Evolutionary conservation across 1,284 basidiomycete genomes (phyloP).

Genomic region (Fistulinella cinereoalba): DNA sequence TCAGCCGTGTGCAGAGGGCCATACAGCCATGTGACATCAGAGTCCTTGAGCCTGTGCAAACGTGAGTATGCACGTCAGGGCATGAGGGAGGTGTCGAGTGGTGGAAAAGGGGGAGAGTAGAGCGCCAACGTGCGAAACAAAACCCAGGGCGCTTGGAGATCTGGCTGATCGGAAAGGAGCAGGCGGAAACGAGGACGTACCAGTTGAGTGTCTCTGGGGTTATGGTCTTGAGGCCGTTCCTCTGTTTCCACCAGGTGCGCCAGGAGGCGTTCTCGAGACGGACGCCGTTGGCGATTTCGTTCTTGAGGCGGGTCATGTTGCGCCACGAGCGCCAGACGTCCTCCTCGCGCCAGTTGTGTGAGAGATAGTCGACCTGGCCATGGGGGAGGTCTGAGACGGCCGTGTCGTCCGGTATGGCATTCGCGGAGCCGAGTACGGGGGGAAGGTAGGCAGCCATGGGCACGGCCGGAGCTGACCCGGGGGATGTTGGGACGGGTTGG

Average conservation of each 20-base stretch:
- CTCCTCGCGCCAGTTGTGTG: conserved; percentile 96
- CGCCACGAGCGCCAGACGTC: conserved; percentile 99
- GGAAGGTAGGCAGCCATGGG: conserved; percentile 67
- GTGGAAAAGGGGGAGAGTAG: not conserved
- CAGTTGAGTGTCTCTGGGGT: conserved; percentile 98
- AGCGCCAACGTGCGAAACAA: conserved; percentile 1
- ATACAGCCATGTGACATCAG: conserved; percentile 98
- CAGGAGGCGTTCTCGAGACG: conserved; percentile 97
- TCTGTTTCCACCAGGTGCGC: conserved; percentile 99
- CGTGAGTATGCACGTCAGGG: conserved; percentile 1
- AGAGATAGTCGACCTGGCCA: conserved; percentile 81
- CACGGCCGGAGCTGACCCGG: not conserved
- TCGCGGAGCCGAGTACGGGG: conserved; percentile 62
- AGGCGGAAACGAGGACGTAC: conserved; percentile 49
- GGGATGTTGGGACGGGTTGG: not conserved
- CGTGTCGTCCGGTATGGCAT: conserved; percentile 63
- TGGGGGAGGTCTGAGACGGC: conserved; percentile 60
- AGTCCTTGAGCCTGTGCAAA: conserved; percentile 89
- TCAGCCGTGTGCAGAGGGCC: conserved; percentile 95
- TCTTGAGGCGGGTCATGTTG: conserved; percentile 97
- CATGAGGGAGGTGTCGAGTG: not conserved
- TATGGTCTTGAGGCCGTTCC: conserved; percentile 94
- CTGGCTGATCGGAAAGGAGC: conserved; percentile 3
- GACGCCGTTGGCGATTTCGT: conserved; percentile 95
- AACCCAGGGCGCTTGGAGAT: not conserved